A percentile compares a stretch with the other conserved stretches of the same genome.
phyloP scores from a whole-genome alignment of 768 basidiomycete genomes.

The Dentipellis sp. region DNA sequence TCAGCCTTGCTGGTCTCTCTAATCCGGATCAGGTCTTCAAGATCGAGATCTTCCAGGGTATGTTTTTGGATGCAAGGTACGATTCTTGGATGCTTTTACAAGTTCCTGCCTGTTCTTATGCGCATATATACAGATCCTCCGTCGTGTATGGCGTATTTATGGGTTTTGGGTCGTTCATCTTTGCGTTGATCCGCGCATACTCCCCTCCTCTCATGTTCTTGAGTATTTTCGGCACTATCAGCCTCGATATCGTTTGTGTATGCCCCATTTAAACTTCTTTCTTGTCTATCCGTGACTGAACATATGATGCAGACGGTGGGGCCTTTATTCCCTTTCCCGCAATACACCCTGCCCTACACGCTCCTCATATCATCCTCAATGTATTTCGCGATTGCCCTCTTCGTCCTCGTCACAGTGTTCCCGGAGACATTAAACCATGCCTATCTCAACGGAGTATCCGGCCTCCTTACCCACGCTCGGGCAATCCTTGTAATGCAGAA shows the following conservation, averaged over 20 bases:
- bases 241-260: slow-evolving; percentile 34
- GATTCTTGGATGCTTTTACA: not conserved
- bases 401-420: slow-evolving; percentile 37
- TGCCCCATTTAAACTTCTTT: slow-evolving; percentile 5
- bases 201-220: slow-evolving; percentile 35
- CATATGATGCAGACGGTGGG: slow-evolving; percentile 27
- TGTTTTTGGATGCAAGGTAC: slow-evolving; percentile 37
- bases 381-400: slow-evolving; percentile 41
- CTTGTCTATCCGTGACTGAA: not conserved
- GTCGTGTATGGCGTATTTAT: slow-evolving; percentile 42
- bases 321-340: slow-evolving; percentile 37
- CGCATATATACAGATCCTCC: slow-evolving; percentile 24
- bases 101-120: not conserved
- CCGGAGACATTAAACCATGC: slow-evolving; percentile 42
- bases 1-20: slow-evolving; percentile 24
- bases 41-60: slow-evolving; percentile 36
- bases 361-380: slow-evolving; percentile 35
- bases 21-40: slow-evolving; percentile 30
- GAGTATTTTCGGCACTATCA: slow-evolving; percentile 39
- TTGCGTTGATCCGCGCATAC: slow-evolving; percentile 38
- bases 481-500: slow-evolving; percentile 25
- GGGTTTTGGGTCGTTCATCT: slow-evolving; percentile 32
- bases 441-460: slow-evolving; percentile 22
- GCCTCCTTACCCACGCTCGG: slow-evolving; percentile 22
- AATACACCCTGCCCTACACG: slow-evolving; percentile 34